phyloP scores from a whole-genome alignment of 2,329 filamentous ascomycete species.

The Hypoxylon sp. region DNA sequence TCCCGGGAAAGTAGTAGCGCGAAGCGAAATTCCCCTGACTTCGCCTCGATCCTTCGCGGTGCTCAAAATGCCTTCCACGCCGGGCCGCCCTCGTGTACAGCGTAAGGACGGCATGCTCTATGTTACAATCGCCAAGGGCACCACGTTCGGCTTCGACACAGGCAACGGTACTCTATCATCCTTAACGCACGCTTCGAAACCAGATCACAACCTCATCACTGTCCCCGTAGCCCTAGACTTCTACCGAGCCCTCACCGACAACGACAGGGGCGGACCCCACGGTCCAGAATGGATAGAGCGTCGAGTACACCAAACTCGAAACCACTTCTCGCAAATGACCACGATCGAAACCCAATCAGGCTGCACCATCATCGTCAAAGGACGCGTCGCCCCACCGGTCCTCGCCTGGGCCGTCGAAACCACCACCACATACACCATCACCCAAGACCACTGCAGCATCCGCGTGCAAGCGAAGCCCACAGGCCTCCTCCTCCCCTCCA shows the following conservation, averaged over 20 bases:
- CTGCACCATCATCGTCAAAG: constrained; percentile 62
- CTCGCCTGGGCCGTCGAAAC: constrained; percentile 72
- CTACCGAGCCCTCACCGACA: constrained; percentile 77
- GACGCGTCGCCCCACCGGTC: constrained; percentile 73
- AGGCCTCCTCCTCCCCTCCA: constrained; percentile 66
- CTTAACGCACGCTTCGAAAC: constrained; percentile 56
- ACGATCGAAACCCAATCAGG: constrained; percentile 53
- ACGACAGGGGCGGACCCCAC: constrained; percentile 70
- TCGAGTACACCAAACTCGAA: constrained; percentile 63
- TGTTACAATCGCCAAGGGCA: constrained; percentile 56
- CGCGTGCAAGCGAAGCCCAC: constrained; percentile 64
- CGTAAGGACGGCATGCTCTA: constrained; percentile 53
- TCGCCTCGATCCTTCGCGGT: constrained; percentile 53
- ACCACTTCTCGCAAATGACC: constrained; percentile 58
- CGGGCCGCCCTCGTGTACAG: constrained; percentile 44
- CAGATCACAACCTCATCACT: constrained; percentile 60
- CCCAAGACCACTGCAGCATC: constrained; percentile 63
- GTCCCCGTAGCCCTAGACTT: constrained; percentile 66
- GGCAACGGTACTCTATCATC: constrained; percentile 60
- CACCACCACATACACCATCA: constrained; percentile 70
- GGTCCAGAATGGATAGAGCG: constrained; percentile 70
- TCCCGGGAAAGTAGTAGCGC: constrained; percentile 67
- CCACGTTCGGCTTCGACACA: constrained; percentile 63
- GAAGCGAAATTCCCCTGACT: constrained; percentile 62
- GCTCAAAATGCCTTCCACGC: constrained; percentile 46